These are phyloP conservation scores for Coemansia sp. DNA, from an alignment of 192 early-diverging fungal genomes.

Conservation along the genomic window DNA sequence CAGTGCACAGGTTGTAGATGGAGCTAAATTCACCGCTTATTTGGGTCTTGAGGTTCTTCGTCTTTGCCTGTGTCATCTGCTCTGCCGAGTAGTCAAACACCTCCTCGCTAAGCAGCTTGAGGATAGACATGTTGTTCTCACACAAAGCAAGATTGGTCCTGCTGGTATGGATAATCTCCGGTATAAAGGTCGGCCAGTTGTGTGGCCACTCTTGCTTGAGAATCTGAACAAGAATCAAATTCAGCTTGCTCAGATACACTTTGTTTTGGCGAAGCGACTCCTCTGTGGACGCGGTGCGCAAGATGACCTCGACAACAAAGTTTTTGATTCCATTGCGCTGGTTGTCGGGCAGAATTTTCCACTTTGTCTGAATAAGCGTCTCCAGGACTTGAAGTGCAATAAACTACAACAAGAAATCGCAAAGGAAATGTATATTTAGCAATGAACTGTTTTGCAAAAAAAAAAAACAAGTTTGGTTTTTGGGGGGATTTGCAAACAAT, in stretches of 20 bases:
- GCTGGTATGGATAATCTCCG: slow-evolving; percentile 95
- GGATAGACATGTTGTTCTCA: slow-evolving; percentile 99
- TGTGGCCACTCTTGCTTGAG: slow-evolving; percentile 99
- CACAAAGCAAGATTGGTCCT: slow-evolving; percentile 89
- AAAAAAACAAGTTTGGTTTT: not conserved
- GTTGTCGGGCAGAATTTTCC: slow-evolving; percentile 89
- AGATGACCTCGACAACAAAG: slow-evolving; percentile 90
- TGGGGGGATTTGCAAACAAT: not conserved
- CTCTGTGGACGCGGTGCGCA: slow-evolving; percentile 89
- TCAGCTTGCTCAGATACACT: slow-evolving; percentile 84
- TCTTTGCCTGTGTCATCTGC: slow-evolving; percentile 96
- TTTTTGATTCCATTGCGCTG: slow-evolving; percentile 88
- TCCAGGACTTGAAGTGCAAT: slow-evolving; percentile 93
- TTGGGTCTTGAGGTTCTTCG: slow-evolving; percentile 88
- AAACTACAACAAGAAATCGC: slow-evolving; percentile 58
- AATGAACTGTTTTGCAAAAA: not conserved
- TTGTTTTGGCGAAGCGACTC: slow-evolving; percentile 70
- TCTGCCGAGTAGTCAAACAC: slow-evolving; percentile 99
- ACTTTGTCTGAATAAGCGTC: slow-evolving; percentile 92
- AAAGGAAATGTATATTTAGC: not conserved
- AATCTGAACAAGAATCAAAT: slow-evolving; percentile 97
- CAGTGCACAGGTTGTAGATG: slow-evolving; percentile 91
- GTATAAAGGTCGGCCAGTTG: slow-evolving; percentile 98
- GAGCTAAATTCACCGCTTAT: slow-evolving; percentile 96
- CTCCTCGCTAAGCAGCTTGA: slow-evolving; percentile 98